phyloP scores from a whole-genome alignment of 495 filamentous ascomycete genomes.

The Thermochaetoides thermophila region DNA sequence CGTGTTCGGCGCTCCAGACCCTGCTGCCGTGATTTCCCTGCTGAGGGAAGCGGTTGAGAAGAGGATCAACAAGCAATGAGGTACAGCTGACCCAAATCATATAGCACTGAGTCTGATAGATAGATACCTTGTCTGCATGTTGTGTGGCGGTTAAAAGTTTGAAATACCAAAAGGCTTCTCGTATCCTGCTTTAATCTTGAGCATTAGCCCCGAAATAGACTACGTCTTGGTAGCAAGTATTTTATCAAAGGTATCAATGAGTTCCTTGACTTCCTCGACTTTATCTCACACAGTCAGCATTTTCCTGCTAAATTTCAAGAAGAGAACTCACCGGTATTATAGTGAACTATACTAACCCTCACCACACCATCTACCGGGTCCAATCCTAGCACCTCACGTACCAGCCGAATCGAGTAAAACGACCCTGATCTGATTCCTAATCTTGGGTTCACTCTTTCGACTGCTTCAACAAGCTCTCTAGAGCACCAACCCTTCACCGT shows the following conservation, averaged over 20 bases:
- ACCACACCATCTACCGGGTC: constrained; percentile 43
- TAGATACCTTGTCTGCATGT: too few relatives aligned
- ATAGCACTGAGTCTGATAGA: too few relatives aligned
- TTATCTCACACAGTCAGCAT: constrained; percentile 5
- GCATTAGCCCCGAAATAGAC: too few relatives aligned
- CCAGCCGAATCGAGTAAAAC: constrained; percentile 51
- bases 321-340: constrained; percentile 49
- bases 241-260: constrained; percentile 16
- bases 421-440: constrained; percentile 52
- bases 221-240: too few relatives aligned
- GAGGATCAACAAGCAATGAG: constrained; percentile 22
- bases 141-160: too few relatives aligned
- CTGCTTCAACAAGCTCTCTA: constrained; percentile 42
- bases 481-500: constrained; percentile 40
- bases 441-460: constrained; percentile 34
- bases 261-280: constrained; percentile 42
- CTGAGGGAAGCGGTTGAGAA: constrained; percentile 67
- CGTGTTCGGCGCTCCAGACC: constrained; percentile 84
- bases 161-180: too few relatives aligned
- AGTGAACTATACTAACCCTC: constrained; percentile 58
- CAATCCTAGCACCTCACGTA: constrained; percentile 43
- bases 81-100: too few relatives aligned
- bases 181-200: too few relatives aligned
- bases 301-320: not conserved
- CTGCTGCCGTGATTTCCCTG: constrained; percentile 65